Evolutionary conservation across 1,139 yeast genomes (phyloP), one percentile per base, ranked within the genome.

Genomic region (Pichia sp.): DNA sequence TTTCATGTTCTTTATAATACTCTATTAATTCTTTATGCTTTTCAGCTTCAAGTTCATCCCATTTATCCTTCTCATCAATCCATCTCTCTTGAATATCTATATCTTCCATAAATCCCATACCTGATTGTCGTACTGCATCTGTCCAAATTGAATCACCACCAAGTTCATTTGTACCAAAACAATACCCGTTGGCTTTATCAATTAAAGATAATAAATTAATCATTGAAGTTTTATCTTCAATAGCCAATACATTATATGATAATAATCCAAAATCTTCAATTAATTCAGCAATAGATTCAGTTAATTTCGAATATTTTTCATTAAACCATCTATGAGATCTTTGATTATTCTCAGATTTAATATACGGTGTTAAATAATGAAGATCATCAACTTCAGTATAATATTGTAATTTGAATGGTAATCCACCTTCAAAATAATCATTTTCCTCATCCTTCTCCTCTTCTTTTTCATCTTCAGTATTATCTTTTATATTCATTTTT

Each of bases 71-170:
- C 53, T 80, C 73, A 47, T 87, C 97, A 11, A 94, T 77, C 99
- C 99, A 94, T 51, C 99, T 71, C 55, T 94, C 98, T 55, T 94
- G 98, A 6, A 89, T 77, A 60, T 90, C 96, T 6, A 82, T 70
- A 42, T 70, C 72, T 37, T 62, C 67, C 54, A 58, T 52, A 43
- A 68, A 64, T 2, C 89, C 86, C 53, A 58, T 43, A 4, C 62
- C 52, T 3, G 63, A 59, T 55, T 86, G 92, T 51, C 98, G 73
- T 1, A 92, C 76, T 0, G 97, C 96, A 55, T 90, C 96, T 16
- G 90, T 85, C 98, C 98, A 94, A 3, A 92, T 80, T 0, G 94
- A 77, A 61, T 94, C 99, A 20, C 97, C 97, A 4, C 97, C 96
- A 12, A 90, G 73, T 55, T 94, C 99, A 30, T 89, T 84, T 3